Percentiles rank a stretch among this genome's conserved stretches.
These are phyloP conservation scores for Ramalina intermedia DNA, from an alignment of 495 filamentous ascomycete genomes.

Conservation along the genomic window DNA sequence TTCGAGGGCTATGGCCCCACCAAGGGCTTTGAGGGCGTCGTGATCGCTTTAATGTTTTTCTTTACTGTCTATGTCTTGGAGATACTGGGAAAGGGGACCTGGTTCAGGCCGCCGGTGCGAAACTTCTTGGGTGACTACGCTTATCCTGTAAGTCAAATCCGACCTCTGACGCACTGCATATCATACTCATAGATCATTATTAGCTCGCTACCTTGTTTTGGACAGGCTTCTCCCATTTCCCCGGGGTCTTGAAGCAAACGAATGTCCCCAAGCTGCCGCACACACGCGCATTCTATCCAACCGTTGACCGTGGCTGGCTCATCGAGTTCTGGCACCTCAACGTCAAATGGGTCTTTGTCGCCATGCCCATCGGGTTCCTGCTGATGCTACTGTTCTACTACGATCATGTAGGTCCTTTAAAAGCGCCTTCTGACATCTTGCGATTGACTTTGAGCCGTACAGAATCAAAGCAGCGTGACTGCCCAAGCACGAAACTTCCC, in stretches of 20 bases:
- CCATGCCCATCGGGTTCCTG: slow-evolving; percentile 28
- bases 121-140: slow-evolving; percentile 28
- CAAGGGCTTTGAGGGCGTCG: slow-evolving; percentile 21
- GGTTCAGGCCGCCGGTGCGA: slow-evolving; percentile 21
- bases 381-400: slow-evolving; percentile 33
- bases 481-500: slow-evolving; percentile 33
- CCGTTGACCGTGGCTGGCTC: slow-evolving; percentile 25
- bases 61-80: slow-evolving; percentile 23
- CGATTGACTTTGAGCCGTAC: not conserved
- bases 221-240: slow-evolving; percentile 12
- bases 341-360: slow-evolving; percentile 28
- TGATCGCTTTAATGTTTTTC: slow-evolving; percentile 24
- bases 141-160: slow-evolving; percentile 11
- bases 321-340: slow-evolving; percentile 29
- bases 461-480: slow-evolving; percentile 23
- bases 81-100: slow-evolving; percentile 17
- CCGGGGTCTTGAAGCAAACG: slow-evolving; percentile 3
- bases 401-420: slow-evolving; percentile 22
- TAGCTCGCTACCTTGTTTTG: slow-evolving; percentile 26
- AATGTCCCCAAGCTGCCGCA: slow-evolving; percentile 21
- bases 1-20: slow-evolving; percentile 16
- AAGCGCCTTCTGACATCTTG: not conserved
- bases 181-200: slow-evolving; percentile 35
- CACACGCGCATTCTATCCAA: slow-evolving; percentile 28
- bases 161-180: too few relatives aligned